phyloP scores from a whole-genome alignment of 352 stramenopile species.

The Globisporangium solare region DNA sequence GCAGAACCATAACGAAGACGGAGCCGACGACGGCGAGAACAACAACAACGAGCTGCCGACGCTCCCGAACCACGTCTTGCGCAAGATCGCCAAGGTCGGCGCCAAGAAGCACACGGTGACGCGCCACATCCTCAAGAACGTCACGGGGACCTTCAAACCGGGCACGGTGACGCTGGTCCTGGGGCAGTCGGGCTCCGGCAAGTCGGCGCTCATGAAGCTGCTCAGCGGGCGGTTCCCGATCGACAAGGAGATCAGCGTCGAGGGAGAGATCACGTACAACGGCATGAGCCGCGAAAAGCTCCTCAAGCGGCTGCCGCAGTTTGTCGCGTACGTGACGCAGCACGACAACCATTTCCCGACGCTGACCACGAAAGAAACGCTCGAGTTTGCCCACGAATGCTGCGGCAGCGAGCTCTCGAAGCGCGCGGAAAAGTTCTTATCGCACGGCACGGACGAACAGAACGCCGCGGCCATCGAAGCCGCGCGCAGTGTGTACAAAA shows the following conservation, averaged over 20 bases:
- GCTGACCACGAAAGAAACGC: slow-evolving; percentile 44
- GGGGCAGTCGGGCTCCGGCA: slow-evolving; percentile 35
- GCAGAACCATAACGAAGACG: not conserved
- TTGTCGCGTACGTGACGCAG: slow-evolving; percentile 48
- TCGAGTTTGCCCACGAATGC: slow-evolving; percentile 52
- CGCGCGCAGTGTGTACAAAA: slow-evolving; percentile 26
- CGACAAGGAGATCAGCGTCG: slow-evolving; percentile 31
- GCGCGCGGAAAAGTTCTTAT: slow-evolving; percentile 26
- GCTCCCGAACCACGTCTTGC: slow-evolving; percentile 31
- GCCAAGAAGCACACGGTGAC: slow-evolving; percentile 14
- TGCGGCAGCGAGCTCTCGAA: slow-evolving; percentile 34
- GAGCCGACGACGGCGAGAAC: not conserved
- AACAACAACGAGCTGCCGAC: slow-evolving; percentile 31
- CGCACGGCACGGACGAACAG: slow-evolving; percentile 33
- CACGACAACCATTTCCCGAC: slow-evolving; percentile 43
- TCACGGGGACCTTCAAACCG: slow-evolving; percentile 33
- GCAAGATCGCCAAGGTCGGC: slow-evolving; percentile 19
- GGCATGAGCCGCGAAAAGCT: slow-evolving; percentile 24
- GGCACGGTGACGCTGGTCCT: slow-evolving; percentile 54
- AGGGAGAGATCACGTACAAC: slow-evolving; percentile 53
- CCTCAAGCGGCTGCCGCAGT: slow-evolving; percentile 36
- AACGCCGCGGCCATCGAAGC: slow-evolving; percentile 36
- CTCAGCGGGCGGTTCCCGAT: slow-evolving; percentile 46
- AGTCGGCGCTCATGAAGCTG: slow-evolving; percentile 48
- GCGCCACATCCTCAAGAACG: slow-evolving; percentile 15